Evolutionary conservation across 1,139 yeast genomes (phyloP).

Genomic region (Geotrichum macrosporum): DNA sequence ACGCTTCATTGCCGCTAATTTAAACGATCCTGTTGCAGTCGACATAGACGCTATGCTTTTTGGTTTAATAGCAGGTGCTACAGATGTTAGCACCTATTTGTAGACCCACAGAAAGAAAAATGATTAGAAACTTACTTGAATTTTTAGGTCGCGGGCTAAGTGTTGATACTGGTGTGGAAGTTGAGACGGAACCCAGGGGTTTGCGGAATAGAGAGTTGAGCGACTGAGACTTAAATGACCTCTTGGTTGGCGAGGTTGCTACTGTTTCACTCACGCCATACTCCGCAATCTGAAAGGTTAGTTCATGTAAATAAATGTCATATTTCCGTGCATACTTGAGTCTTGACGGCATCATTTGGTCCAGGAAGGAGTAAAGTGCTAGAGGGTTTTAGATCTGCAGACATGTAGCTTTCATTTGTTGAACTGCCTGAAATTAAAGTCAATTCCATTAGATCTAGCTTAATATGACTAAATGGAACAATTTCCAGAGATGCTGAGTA

Average conservation of each 20-base stretch:
- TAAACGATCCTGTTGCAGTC: conserved; percentile 37
- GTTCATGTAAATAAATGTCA: no score
- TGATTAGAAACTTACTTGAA: no score
- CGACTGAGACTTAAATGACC: conserved; percentile 40
- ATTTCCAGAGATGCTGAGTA: no score
- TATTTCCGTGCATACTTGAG: neutral
- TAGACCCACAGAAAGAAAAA: no score
- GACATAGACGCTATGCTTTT: conserved; percentile 23
- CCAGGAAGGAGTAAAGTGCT: no score
- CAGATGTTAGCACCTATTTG: neutral
- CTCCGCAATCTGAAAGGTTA: no score
- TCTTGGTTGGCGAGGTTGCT: conserved; percentile 24
- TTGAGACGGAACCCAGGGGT: conserved; percentile 18
- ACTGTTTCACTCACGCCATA: no score
- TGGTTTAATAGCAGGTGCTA: conserved; percentile 14
- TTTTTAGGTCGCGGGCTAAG: no score
- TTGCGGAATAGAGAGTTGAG: conserved; percentile 37
- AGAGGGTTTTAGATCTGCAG: no score
- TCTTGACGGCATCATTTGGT: neutral
- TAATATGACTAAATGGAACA: no score
- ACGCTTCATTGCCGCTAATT: conserved; percentile 35
- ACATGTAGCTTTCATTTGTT: neutral
- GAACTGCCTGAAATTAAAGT: conserved; percentile 1
- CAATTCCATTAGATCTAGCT: conserved; percentile 6
- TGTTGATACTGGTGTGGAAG: conserved; percentile 20